Conservation (phyloP, 2,329 filamentous ascomycete genomes). For the Calonectria hawksworthii region DNA sequence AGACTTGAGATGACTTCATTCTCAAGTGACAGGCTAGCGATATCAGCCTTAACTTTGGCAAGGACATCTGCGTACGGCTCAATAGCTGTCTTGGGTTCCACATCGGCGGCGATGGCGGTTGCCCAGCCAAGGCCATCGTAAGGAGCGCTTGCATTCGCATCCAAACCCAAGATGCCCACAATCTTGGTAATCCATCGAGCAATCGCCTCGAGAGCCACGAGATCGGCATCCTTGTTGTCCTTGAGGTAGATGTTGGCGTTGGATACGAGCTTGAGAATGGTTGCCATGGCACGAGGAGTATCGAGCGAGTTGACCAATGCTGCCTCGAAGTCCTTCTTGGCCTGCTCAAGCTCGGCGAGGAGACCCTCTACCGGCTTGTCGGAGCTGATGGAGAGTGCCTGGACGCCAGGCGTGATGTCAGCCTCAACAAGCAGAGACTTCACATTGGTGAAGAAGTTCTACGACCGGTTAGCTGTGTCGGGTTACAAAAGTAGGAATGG, state of each 20-base stretch:
- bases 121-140: conserved; percentile 72
- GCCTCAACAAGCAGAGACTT: conserved; percentile 68
- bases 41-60: conserved; percentile 60
- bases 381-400: conserved; percentile 54
- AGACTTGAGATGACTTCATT: conserved; percentile 60
- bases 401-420: conserved; percentile 50
- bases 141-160: conserved; percentile 69
- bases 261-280: conserved; percentile 83
- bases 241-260: conserved; percentile 77
- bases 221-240: conserved; percentile 61
- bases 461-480: conserved; percentile 33
- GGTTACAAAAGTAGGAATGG: background rate
- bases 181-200: conserved; percentile 88
- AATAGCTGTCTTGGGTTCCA: conserved; percentile 62
- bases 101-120: conserved; percentile 54
- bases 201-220: conserved; percentile 66
- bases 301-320: conserved; percentile 90
- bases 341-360: conserved; percentile 62
- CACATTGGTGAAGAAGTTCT: conserved; percentile 72
- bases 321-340: conserved; percentile 66
- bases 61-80: conserved; percentile 63
- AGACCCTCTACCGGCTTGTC: conserved; percentile 51
- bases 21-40: conserved; percentile 62
- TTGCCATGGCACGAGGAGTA: conserved; percentile 82
- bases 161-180: conserved; percentile 86